Conservation (phyloP, 805 yeast genomes). For the Candida insectorum region DNA sequence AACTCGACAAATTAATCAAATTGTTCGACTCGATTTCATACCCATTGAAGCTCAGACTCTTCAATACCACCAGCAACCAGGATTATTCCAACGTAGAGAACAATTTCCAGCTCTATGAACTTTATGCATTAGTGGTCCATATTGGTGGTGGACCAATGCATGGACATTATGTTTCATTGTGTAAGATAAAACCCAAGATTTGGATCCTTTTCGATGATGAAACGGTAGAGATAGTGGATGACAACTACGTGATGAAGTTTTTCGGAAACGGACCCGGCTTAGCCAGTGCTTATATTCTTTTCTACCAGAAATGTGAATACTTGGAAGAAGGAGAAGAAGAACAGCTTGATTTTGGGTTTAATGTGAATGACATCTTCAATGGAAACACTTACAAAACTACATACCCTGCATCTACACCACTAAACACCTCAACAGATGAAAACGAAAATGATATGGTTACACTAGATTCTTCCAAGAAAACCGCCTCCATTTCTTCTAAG, state of each 20-base stretch:
- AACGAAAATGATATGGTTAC: conserved; percentile 4
- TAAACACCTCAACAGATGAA: neutral
- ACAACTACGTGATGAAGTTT: conserved; percentile 75
- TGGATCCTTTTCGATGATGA: conserved; percentile 97
- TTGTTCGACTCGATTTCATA: conserved; percentile 82
- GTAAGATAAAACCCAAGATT: conserved; percentile 72
- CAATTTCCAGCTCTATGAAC: conserved; percentile 57
- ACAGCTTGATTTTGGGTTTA: conserved; percentile 32
- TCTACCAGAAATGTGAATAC: conserved; percentile 56
- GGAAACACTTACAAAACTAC: conserved; percentile 21
- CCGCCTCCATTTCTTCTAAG: conserved; percentile 5
- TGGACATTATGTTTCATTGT: conserved; percentile 90
- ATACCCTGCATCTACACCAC: neutral
- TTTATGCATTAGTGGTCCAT: conserved; percentile 86
- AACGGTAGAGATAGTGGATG: conserved; percentile 85
- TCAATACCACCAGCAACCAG: conserved; percentile 53
- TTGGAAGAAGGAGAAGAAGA: conserved; percentile 36
- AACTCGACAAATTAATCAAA: conserved; percentile 75
- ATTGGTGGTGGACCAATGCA: conserved; percentile 98
- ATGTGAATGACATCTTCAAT: conserved; percentile 25
- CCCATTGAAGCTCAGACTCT: conserved; percentile 67
- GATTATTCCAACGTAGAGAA: conserved; percentile 29
- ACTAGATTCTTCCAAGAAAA: conserved; percentile 5
- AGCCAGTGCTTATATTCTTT: conserved; percentile 87
- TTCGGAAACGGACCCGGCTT: conserved; percentile 86